Percentiles rank a stretch among this genome's conserved stretches.
Evolutionary conservation across 148 eudicot species (phyloP).

Genomic region (Heliosperma pusillum): DNA sequence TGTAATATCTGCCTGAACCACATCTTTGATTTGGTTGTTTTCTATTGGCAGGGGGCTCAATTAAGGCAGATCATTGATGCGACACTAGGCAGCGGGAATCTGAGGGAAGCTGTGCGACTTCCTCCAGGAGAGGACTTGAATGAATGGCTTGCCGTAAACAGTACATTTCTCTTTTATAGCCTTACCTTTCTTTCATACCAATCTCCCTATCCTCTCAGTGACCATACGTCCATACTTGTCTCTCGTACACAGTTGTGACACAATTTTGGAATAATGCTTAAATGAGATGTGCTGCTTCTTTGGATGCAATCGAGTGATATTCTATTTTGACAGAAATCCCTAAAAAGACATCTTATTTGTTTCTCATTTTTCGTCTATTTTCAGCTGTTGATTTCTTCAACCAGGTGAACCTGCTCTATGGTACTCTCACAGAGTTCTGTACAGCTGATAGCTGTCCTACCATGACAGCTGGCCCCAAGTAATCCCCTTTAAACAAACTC

Average conservation of each 20-base stretch:
- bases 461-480: conserved; percentile 99
- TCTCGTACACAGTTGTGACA: background rate
- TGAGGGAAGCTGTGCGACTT: conserved; percentile 96
- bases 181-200: conserved; percentile 21
- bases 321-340: background rate
- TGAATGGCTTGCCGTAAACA: conserved; percentile 99
- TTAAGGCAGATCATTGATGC: conserved; percentile 93
- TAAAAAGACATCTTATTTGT: conserved; percentile 10
- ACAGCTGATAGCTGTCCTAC: conserved; percentile 86
- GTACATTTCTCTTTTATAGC: conserved; percentile 34
- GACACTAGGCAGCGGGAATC: conserved; percentile 91
- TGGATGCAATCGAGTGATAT: background rate
- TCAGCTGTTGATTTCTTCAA: conserved; percentile 99
- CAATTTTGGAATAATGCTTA: background rate
- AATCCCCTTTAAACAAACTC: conserved; percentile 29
- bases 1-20: background rate
- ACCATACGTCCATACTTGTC: background rate
- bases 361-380: conserved; percentile 34
- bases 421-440: conserved; percentile 96
- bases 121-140: conserved; percentile 98
- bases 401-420: conserved; percentile 96
- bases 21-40: background rate
- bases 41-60: conserved; percentile 76
- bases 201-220: conserved; percentile 3
- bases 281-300: background rate